Percentiles rank a stretch among this genome's conserved stretches.
These are phyloP conservation scores for Keqinozyma sinolaborantium DNA, from an alignment of 1,139 yeast genomes.

Conservation along the genomic window DNA sequence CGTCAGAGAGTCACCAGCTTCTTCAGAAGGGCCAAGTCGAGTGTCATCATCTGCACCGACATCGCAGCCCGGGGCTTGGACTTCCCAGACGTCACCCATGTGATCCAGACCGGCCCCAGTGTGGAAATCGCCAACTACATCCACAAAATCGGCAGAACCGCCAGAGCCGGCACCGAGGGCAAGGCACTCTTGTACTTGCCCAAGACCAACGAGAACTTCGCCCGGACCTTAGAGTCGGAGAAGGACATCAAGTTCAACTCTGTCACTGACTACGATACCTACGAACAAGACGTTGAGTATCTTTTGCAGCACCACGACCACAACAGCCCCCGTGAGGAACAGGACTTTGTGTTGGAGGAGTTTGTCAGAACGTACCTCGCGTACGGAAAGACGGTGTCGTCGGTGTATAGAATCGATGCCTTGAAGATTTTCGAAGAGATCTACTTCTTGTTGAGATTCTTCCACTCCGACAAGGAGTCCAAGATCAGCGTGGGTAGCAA, in stretches of 20 bases:
- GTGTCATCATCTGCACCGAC: constrained; percentile 78
- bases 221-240: constrained; percentile 35
- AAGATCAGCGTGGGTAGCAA: constrained; percentile 3
- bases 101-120: constrained; percentile 77
- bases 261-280: constrained; percentile 11
- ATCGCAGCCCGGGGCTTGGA: constrained; percentile 98
- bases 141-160: constrained; percentile 96
- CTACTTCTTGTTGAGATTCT: not conserved
- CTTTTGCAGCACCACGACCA: constrained; percentile 6
- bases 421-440: constrained; percentile 5
- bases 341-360: constrained; percentile 11
- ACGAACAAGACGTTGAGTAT: constrained; percentile 9
- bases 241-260: constrained; percentile 51
- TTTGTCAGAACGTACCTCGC: constrained; percentile 28
- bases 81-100: constrained; percentile 81
- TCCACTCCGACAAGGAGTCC: constrained; percentile 1
- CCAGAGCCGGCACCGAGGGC: constrained; percentile 87
- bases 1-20: constrained; percentile 56
- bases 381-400: constrained; percentile 20
- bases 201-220: constrained; percentile 44
- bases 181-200: constrained; percentile 52
- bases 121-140: constrained; percentile 73
- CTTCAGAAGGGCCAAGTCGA: constrained; percentile 49
- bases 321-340: constrained; percentile 3
- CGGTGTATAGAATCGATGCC: constrained; percentile 21